Conservation (phyloP, 2,329 filamentous ascomycete species). For the Nectriaceae sp. region DNA sequence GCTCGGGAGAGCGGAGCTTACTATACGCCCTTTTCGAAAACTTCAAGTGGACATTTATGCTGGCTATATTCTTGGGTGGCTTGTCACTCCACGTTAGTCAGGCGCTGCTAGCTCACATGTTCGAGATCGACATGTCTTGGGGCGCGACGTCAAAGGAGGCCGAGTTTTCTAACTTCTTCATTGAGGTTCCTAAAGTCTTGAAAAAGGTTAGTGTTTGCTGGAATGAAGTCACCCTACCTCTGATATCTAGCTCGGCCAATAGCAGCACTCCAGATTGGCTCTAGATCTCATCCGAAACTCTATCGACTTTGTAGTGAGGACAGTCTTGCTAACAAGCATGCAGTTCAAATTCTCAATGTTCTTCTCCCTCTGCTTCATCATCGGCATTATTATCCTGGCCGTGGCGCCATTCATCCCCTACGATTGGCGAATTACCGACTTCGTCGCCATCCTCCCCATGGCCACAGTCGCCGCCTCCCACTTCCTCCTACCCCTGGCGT, state of each 20-base stretch:
- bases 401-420: constrained; percentile 64
- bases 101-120: constrained; percentile 79
- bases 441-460: constrained; percentile 77
- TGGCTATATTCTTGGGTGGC: constrained; percentile 82
- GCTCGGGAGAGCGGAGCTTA: constrained; percentile 64
- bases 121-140: constrained; percentile 85
- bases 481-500: constrained; percentile 68
- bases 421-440: constrained; percentile 67
- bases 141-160: constrained; percentile 82
- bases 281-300: neutral
- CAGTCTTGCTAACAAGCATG: constrained; percentile 17
- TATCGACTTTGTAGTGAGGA: constrained; percentile 19
- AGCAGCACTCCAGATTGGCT: neutral
- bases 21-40: constrained; percentile 60
- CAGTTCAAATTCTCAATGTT: constrained; percentile 73
- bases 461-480: constrained; percentile 69
- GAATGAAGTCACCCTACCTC: too few species aligned
- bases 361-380: constrained; percentile 59
- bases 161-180: constrained; percentile 81
- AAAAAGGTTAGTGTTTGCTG: constrained; percentile 65
- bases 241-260: too few species aligned
- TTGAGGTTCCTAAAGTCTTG: constrained; percentile 77
- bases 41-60: constrained; percentile 73
- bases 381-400: constrained; percentile 65
- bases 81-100: constrained; percentile 80